Percentiles rank a stretch among this genome's conserved stretches.
phyloP scores from a whole-genome alignment of 768 basidiomycete species.

The Mycena galericulata region DNA sequence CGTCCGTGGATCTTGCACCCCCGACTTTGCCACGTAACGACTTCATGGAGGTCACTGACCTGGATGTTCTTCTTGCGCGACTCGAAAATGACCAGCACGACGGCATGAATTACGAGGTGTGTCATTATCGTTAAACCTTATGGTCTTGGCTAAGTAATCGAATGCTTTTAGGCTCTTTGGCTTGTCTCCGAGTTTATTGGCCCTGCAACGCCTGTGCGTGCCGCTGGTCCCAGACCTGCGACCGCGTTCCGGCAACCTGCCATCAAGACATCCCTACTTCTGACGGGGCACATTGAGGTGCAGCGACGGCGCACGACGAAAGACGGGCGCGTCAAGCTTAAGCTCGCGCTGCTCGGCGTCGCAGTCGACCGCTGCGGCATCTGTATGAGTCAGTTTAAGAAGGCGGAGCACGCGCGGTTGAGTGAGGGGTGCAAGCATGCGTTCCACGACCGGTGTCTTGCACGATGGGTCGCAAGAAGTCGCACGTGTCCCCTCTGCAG shows the following conservation, averaged over 20 bases:
- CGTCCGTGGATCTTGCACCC: conserved; percentile 26
- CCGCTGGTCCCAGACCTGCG: conserved; percentile 14
- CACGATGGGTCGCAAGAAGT: conserved; percentile 35
- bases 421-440: conserved; percentile 72
- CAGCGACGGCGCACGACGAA: conserved; percentile 67
- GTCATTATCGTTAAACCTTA: conserved; percentile 38
- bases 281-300: conserved; percentile 61
- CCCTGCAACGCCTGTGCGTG: conserved; percentile 52
- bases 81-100: conserved; percentile 60
- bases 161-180: conserved; percentile 57
- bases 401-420: conserved; percentile 66
- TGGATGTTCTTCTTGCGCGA: conserved; percentile 71
- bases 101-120: conserved; percentile 74
- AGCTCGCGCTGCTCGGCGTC: conserved; percentile 71
- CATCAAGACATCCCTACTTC: conserved; percentile 30
- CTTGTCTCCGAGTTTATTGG: conserved; percentile 73
- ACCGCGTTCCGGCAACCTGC: background rate
- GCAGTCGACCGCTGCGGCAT: conserved; percentile 79
- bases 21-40: conserved; percentile 25
- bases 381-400: conserved; percentile 78
- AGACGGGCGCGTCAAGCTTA: conserved; percentile 79
- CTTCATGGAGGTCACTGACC: conserved; percentile 64
- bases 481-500: conserved; percentile 39
- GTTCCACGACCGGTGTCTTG: conserved; percentile 41
- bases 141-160: background rate